These are phyloP conservation scores for Pseudonitzschia multistriata DNA, from an alignment of 108 stramenopile genomes.

Conservation along the genomic window DNA sequence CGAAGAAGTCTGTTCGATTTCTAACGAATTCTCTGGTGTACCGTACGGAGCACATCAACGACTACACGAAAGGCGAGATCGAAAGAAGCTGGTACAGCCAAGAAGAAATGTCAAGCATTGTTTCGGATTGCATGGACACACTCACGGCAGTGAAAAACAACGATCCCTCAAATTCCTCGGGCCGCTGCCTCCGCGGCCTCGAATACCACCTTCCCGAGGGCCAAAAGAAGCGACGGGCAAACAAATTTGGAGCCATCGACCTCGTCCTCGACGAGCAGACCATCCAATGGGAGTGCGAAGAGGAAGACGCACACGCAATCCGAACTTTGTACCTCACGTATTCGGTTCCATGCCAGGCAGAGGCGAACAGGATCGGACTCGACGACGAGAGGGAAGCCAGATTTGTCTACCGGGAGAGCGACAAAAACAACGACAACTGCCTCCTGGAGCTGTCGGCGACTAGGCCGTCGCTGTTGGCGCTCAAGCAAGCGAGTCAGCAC, in stretches of 20 bases:
- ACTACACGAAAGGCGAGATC: slow-evolving; percentile 1
- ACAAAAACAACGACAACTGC: not conserved
- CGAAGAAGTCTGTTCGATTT: not conserved
- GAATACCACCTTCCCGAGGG: slow-evolving; percentile 28
- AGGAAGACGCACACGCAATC: not conserved
- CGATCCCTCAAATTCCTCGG: not conserved
- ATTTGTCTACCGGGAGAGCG: not conserved
- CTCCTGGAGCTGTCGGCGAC: not conserved
- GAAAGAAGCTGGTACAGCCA: not conserved
- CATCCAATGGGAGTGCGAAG: slow-evolving; percentile 8
- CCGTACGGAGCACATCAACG: not conserved
- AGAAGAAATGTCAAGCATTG: not conserved
- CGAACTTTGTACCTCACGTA: not conserved
- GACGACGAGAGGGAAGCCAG: not conserved
- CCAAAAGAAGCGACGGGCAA: slow-evolving; percentile 15
- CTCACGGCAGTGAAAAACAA: not conserved
- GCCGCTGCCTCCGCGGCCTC: slow-evolving; percentile 27
- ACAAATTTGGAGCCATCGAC: slow-evolving; percentile 30
- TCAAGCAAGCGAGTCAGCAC: too few relatives aligned
- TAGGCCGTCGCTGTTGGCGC: too few relatives aligned
- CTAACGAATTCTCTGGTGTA: not conserved
- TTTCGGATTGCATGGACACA: not conserved
- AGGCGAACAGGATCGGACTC: not conserved
- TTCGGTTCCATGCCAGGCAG: not conserved
- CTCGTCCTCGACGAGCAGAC: slow-evolving; percentile 38